Conservation (phyloP, 768 basidiomycete species). For the Thelephora aurantiotincta region DNA sequence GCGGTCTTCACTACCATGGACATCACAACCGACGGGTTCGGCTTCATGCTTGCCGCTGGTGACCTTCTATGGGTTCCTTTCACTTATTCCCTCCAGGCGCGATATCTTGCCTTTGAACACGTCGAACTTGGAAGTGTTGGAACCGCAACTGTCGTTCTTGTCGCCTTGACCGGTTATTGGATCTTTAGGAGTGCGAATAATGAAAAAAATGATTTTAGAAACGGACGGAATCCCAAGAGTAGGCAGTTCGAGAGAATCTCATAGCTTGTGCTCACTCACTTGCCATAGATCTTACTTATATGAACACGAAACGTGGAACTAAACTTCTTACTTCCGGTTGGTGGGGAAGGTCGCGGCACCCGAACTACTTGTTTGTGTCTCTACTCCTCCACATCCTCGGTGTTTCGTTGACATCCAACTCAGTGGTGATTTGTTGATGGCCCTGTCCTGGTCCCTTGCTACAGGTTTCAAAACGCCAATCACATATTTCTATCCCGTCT, state of each 20-base stretch:
- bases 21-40: conserved; percentile 94
- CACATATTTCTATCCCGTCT: conserved; percentile 88
- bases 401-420: conserved; percentile 1
- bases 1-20: conserved; percentile 94
- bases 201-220: conserved; percentile 94
- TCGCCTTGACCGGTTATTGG: conserved; percentile 68
- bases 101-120: conserved; percentile 86
- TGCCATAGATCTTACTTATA: conserved; percentile 51
- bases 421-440: conserved; percentile 83
- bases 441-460: conserved; percentile 84
- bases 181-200: conserved; percentile 83
- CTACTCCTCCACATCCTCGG: neutral
- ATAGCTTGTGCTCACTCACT: neutral
- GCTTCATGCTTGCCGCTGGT: conserved; percentile 94
- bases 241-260: neutral
- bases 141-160: conserved; percentile 41
- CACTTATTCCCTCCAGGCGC: conserved; percentile 84
- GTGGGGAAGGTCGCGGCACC: conserved; percentile 94
- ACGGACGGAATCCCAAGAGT: conserved; percentile 92
- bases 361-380: conserved; percentile 64
- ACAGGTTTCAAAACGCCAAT: conserved; percentile 87
- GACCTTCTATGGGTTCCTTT: conserved; percentile 93
- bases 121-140: conserved; percentile 56
- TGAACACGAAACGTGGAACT: conserved; percentile 74
- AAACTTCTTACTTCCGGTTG: conserved; percentile 91